Conservation (phyloP, 768 basidiomycete genomes). For the Exsudoporus frostii region DNA sequence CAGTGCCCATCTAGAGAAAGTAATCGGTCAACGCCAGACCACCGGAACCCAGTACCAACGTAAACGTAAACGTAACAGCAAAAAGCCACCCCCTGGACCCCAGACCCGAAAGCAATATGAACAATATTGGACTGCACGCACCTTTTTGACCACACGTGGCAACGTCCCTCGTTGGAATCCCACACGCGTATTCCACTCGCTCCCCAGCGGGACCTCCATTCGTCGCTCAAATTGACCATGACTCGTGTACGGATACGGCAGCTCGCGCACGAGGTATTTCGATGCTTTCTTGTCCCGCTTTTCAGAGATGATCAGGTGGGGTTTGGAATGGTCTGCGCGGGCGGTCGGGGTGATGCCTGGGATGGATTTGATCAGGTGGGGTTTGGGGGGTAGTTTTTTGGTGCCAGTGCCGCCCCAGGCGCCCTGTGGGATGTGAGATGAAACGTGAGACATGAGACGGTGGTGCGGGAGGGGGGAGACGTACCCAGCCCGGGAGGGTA, state of each 20-base stretch:
- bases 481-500: constrained; percentile 92
- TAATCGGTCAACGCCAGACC: constrained; percentile 1
- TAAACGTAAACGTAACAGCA: background rate
- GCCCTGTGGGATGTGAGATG: constrained; percentile 49
- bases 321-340: constrained; percentile 81
- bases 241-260: constrained; percentile 94
- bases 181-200: constrained; percentile 91
- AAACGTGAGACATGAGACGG: background rate
- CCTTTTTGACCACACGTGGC: constrained; percentile 87
- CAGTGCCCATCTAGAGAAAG: constrained; percentile 55
- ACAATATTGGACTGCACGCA: no score
- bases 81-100: background rate
- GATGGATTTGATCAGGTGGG: constrained; percentile 74
- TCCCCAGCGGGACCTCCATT: constrained; percentile 77
- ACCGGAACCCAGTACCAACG: background rate
- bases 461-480: constrained; percentile 21
- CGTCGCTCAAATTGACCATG: constrained; percentile 87
- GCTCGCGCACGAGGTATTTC: constrained; percentile 85
- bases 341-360: constrained; percentile 75
- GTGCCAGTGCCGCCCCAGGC: constrained; percentile 86
- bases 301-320: constrained; percentile 94
- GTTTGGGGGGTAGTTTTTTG: constrained; percentile 56
- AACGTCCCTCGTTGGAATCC: constrained; percentile 81
- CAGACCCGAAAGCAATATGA: background rate
- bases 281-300: constrained; percentile 91